Percentiles rank a stretch among this genome's conserved stretches.
phyloP scores from a whole-genome alignment of 1,139 yeast species.

The Saccharomyces uvarum region DNA sequence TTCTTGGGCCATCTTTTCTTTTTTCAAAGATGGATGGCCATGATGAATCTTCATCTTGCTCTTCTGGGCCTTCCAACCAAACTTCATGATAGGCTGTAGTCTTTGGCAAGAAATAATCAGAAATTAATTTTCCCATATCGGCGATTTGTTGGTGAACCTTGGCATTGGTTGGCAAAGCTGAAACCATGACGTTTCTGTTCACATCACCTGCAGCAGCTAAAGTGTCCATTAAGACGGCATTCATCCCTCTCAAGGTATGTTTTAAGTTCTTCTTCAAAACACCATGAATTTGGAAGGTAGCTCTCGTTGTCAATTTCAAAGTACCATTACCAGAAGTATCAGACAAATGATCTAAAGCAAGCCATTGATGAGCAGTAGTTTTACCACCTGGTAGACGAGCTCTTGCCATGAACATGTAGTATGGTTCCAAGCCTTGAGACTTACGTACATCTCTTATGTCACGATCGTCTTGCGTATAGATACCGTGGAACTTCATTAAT shows the following conservation, averaged over 20 bases:
- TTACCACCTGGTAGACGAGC: constrained; percentile 92
- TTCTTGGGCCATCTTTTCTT: constrained; percentile 71
- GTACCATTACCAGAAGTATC: constrained; percentile 88
- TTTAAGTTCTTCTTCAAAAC: constrained; percentile 83
- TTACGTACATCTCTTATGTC: constrained; percentile 90
- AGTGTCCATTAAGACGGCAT: constrained; percentile 82
- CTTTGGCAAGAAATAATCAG: constrained; percentile 77
- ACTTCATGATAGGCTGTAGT: constrained; percentile 96
- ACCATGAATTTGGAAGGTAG: constrained; percentile 95
- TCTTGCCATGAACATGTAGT: constrained; percentile 93
- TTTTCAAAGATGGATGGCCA: constrained; percentile 66
- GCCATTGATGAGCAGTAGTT: constrained; percentile 83
- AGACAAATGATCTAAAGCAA: constrained; percentile 74
- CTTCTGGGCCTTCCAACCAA: constrained; percentile 88
- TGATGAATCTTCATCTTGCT: constrained; percentile 53
- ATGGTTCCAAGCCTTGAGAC: constrained; percentile 89
- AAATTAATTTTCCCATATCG: constrained; percentile 53
- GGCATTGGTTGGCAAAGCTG: constrained; percentile 81
- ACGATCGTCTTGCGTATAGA: constrained; percentile 97
- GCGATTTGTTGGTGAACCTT: constrained; percentile 73
- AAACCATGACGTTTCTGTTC: constrained; percentile 87
- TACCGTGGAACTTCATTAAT: constrained; percentile 94
- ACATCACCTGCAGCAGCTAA: constrained; percentile 99
- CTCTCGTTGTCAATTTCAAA: constrained; percentile 90
- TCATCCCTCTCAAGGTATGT: constrained; percentile 90